phyloP scores from a whole-genome alignment of 2,329 filamentous ascomycete genomes.

The Pezicula carpinea region DNA sequence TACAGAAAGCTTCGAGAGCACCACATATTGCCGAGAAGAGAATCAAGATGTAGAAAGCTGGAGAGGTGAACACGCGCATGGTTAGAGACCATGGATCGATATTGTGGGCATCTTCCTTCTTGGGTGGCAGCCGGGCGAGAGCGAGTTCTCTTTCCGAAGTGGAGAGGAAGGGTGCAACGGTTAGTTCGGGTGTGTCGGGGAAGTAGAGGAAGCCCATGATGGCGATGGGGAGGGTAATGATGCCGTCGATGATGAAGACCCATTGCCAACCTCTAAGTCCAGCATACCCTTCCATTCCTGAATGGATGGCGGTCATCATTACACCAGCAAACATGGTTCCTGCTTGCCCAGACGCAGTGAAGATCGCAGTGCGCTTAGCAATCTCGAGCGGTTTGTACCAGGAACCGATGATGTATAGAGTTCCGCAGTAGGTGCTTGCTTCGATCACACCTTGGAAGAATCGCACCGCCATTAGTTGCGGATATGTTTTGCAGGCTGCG shows the following conservation, averaged over 20 bases:
- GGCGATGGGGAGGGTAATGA: conserved; percentile 49
- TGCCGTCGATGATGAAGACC: conserved; percentile 43
- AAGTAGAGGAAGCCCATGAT: conserved; percentile 43
- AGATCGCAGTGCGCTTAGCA: conserved; percentile 53
- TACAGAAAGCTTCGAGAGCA: conserved; percentile 62
- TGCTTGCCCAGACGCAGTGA: conserved; percentile 50
- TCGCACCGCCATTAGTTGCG: conserved; percentile 54
- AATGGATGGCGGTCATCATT: conserved; percentile 39
- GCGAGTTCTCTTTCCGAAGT: too few species aligned
- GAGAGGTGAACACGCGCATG: too few species aligned
- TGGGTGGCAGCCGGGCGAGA: too few species aligned
- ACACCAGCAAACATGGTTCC: conserved; percentile 56
- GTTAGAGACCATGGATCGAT: too few species aligned
- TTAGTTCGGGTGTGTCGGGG: conserved; percentile 33
- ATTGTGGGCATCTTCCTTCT: too few species aligned
- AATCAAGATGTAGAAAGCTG: too few species aligned
- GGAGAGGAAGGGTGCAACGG: conserved; percentile 34
- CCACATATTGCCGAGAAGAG: conserved; percentile 29
- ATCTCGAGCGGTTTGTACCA: conserved; percentile 55
- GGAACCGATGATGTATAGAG: conserved; percentile 50
- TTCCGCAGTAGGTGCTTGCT: conserved; percentile 47
- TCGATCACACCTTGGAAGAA: conserved; percentile 49
- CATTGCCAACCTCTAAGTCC: conserved; percentile 42
- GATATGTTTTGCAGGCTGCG: conserved; percentile 51
- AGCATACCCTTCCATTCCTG: conserved; percentile 31